Conservation (phyloP, 208 protist species). For the Leishmania martiniquensis region DNA sequence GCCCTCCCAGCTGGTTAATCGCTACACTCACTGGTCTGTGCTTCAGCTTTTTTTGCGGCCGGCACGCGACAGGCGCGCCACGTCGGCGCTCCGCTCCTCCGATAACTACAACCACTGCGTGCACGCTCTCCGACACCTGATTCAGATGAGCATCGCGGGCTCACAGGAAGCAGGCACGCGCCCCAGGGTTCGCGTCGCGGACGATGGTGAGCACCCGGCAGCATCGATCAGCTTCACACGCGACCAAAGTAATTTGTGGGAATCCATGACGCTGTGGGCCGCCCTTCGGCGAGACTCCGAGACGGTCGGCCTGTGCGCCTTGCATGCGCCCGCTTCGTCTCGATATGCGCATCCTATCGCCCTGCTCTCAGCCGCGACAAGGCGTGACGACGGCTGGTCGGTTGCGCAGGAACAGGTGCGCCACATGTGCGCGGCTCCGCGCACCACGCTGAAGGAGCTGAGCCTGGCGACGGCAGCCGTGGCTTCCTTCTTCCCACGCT, state of each 20-base stretch:
- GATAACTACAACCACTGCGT: constrained; percentile 25
- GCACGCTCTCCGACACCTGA: constrained; percentile 22
- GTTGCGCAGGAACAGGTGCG: constrained; percentile 10
- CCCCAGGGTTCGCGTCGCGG: not conserved
- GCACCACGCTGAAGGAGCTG: constrained; percentile 39
- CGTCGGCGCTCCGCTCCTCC: constrained; percentile 11
- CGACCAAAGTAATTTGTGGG: constrained; percentile 30
- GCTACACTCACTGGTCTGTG: constrained; percentile 37
- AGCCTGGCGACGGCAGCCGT: constrained; percentile 32
- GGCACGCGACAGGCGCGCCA: not conserved
- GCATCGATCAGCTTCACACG: constrained; percentile 7
- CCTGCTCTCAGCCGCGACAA: constrained; percentile 23
- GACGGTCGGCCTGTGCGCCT: constrained; percentile 30
- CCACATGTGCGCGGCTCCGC: constrained; percentile 15
- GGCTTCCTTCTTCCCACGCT: constrained; percentile 8
- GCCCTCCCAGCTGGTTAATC: constrained; percentile 17
- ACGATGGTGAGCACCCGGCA: not conserved
- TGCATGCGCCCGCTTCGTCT: constrained; percentile 27
- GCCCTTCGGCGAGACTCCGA: constrained; percentile 23
- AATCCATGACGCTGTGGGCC: constrained; percentile 46
- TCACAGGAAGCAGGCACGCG: too few relatives aligned
- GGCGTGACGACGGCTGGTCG: not conserved
- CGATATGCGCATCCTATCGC: constrained; percentile 44
- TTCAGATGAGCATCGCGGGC: not conserved
- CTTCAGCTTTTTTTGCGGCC: constrained; percentile 33